Evolutionary conservation across 1,139 yeast species (phyloP), one percentile per base, ranked within the genome.

Genomic region (Kluyveromyces sp.): DNA sequence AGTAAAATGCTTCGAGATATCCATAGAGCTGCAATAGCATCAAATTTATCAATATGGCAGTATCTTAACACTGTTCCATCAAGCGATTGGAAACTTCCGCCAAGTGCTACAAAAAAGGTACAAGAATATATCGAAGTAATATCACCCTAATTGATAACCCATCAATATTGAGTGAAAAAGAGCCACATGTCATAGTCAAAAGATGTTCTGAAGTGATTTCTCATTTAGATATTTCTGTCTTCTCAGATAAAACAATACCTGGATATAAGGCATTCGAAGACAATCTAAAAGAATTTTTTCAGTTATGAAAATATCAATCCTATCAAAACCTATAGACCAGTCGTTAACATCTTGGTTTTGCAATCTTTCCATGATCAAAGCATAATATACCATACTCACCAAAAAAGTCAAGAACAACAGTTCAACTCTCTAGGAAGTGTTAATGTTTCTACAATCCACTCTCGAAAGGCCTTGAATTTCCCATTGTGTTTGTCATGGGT

Each of bases 401-500:
- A 48, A 8, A 46, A 53, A 3, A 50, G 51, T 3, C 46, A 52
- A 15, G n/a, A 50, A 4, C 45, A 41, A 4, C 42, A 51, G 32
- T 45, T 48, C 21, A 63, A 60, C 2, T 60, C 65, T 27, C 54
- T 63, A 7, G 57, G 57, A 1, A 38, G 47, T 49, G 63, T 79
- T 5, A 78, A 76, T 45, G 56, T 79, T 2, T 78, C 85, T 0
- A 83, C 92, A 0, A 74, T 83, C 1, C 90, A 83, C 60, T 72
- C 85, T 79, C 89, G 1, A 83, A 83, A 55, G 90, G 92, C 0
- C 60, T 82, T 5, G 89, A 83, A 53, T 81, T 78, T 56, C 88
- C 89, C 0, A 70, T 81, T 10, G 88, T 81, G 0, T 82, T 83
- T 59, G 53, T 83, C 6, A 59, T 75, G 10, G 77, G 76, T 1